phyloP scores from a whole-genome alignment of 129 eudicot species.

The Arctium lappa region DNA sequence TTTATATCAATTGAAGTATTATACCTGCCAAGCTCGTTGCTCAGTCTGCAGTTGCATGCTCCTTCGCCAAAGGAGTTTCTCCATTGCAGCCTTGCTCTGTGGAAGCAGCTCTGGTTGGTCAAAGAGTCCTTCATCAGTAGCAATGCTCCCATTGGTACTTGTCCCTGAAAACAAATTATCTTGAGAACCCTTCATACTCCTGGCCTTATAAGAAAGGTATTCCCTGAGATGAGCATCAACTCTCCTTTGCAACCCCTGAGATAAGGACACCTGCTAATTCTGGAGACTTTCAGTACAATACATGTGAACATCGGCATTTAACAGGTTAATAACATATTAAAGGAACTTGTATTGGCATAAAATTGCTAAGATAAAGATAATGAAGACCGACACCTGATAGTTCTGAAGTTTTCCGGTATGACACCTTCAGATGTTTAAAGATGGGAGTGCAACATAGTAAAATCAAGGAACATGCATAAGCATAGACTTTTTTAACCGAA shows the following conservation, averaged over 20 bases:
- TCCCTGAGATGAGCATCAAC: slow-evolving; percentile 55
- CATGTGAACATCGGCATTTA: slow-evolving; percentile 4
- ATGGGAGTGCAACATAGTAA: not conserved
- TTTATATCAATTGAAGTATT: not conserved
- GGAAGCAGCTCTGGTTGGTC: slow-evolving; percentile 66
- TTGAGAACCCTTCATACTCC: slow-evolving; percentile 35
- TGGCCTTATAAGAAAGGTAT: slow-evolving; percentile 57
- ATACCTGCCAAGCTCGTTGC: slow-evolving; percentile 92
- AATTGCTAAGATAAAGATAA: not conserved
- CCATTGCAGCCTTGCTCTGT: slow-evolving; percentile 54
- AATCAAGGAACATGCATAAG: not conserved
- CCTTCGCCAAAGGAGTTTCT: slow-evolving; percentile 48
- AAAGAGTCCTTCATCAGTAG: slow-evolving; percentile 75
- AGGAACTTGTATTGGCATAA: not conserved
- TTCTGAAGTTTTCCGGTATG: not conserved
- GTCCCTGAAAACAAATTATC: slow-evolving; percentile 46
- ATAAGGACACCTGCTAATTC: slow-evolving; percentile 55
- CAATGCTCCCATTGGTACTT: slow-evolving; percentile 53
- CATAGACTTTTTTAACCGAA: not conserved
- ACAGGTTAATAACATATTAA: not conserved
- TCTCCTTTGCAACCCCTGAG: slow-evolving; percentile 62
- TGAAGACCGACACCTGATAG: slow-evolving; percentile 3
- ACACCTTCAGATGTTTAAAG: not conserved
- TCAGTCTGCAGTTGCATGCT: slow-evolving; percentile 57
- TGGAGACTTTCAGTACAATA: slow-evolving; percentile 22